phyloP scores from a whole-genome alignment of 1,139 yeast genomes.

The Diutina neorugosa region DNA sequence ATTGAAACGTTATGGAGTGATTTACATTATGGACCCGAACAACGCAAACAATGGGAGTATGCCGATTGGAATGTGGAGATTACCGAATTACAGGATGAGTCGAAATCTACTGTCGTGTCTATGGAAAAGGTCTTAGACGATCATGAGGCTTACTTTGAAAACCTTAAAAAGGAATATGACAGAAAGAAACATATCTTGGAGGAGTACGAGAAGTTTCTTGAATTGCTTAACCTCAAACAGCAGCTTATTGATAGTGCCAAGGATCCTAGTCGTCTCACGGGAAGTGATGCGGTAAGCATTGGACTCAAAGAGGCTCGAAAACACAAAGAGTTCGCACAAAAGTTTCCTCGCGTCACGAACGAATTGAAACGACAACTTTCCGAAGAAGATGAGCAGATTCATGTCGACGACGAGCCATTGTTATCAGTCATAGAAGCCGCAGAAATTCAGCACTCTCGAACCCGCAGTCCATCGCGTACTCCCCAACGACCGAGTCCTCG shows the following conservation, averaged over 20 bases:
- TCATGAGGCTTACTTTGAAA: slow-evolving; percentile 52
- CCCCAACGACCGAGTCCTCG: background rate
- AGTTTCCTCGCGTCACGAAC: slow-evolving; percentile 51
- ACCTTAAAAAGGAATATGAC: slow-evolving; percentile 38
- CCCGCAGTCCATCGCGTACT: background rate
- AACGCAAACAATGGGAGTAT: slow-evolving; percentile 26
- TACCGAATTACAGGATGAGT: slow-evolving; percentile 17
- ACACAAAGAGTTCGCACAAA: slow-evolving; percentile 52
- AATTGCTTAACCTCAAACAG: slow-evolving; percentile 46
- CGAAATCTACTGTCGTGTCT: slow-evolving; percentile 22
- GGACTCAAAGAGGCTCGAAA: slow-evolving; percentile 69
- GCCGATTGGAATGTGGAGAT: slow-evolving; percentile 10
- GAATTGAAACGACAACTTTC: slow-evolving; percentile 36
- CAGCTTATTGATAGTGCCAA: slow-evolving; percentile 58
- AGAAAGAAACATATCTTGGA: slow-evolving; percentile 43
- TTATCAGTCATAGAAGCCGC: slow-evolving; percentile 22
- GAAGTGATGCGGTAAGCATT: slow-evolving; percentile 70
- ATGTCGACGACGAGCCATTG: slow-evolving; percentile 35
- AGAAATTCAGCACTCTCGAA: background rate
- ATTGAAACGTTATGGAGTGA: slow-evolving; percentile 52
- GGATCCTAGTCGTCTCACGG: slow-evolving; percentile 68
- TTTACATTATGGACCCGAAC: slow-evolving; percentile 42
- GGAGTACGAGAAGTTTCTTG: slow-evolving; percentile 41
- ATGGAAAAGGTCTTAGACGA: slow-evolving; percentile 42
- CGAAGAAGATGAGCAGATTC: slow-evolving; percentile 29